Base-by-base conservation (phyloP, 2,329 filamentous ascomycete genomes). In the Mariannaea sp. region DNA sequence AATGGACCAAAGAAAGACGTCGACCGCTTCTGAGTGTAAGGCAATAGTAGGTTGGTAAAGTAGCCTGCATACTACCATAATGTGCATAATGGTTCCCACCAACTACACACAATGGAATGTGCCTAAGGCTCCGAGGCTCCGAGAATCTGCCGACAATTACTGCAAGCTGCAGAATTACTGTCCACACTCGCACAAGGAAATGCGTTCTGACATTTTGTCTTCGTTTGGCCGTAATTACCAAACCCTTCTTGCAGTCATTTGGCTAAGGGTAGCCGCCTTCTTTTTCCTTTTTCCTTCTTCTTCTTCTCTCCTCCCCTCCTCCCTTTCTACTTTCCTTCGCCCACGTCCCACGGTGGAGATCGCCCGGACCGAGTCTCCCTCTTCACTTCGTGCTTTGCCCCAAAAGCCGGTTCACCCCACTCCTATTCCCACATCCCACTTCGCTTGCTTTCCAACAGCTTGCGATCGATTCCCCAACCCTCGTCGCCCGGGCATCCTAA, bases 141-240 rank as follows among this genome's bases (percentile, higher is more conserved):
- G 65, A 68, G 58, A 66, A 66, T 66, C 66, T 68, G 58, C 65
- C 65, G 61, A 58, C n/a, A n/a, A n/a, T n/a, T 58, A 54, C 53
- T 52, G 59, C 55, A 65, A 46, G n/a, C n/a, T n/a, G n/a, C n/a
- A n/a, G 57, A 65, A 65, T 65, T 66, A 56, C 52, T 65, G 61
- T 57, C 62, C 61, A 64, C 60, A 38, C 36, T 59, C 60, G 59
- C 51, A 49, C 44, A 41, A 39, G 36, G 40, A 36, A 39, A 27
- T 35, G 40, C 30, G 6, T 48, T 30, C 33, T 45, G 22, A 29
- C 36, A 44, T 35, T 41, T 22, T 32, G 33, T 49, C 44, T 36
- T 43, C 46, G 41, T 42, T 20, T 40, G 51, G 57, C 52, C 59
- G 47, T 44, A 55, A 60, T 61, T 50, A 55, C 40, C 55, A 38